Percentiles rank a stretch among this genome's conserved stretches.
These are phyloP conservation scores for Aspergillus sp. DNA, from an alignment of 2,329 filamentous ascomycete genomes.

Conservation along the genomic window DNA sequence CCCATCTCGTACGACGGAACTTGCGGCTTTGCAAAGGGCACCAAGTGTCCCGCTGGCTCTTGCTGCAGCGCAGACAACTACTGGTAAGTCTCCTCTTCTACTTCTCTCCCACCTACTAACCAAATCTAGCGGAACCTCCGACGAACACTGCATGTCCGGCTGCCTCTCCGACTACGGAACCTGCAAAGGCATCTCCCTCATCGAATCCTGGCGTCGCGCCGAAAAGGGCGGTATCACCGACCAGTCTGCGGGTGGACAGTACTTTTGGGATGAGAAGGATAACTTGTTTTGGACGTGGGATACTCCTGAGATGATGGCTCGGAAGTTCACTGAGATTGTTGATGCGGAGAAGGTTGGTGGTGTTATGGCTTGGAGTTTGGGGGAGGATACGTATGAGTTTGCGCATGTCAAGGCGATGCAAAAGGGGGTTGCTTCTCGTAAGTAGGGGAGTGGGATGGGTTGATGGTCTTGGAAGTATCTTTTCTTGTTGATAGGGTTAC, in stretches of 20 bases:
- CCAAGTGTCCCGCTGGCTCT: slow-evolving; percentile 24
- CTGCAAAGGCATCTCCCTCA: slow-evolving; percentile 46
- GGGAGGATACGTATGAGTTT: slow-evolving; percentile 55
- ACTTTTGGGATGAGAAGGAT: slow-evolving; percentile 59
- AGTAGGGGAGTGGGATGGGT: not conserved
- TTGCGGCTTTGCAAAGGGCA: slow-evolving; percentile 25
- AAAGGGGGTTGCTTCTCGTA: slow-evolving; percentile 17
- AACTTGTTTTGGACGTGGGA: slow-evolving; percentile 72
- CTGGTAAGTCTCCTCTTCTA: slow-evolving; percentile 21
- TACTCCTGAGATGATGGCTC: slow-evolving; percentile 53
- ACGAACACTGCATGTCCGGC: slow-evolving; percentile 26
- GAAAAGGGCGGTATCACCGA: slow-evolving; percentile 53
- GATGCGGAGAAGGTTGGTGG: slow-evolving; percentile 57
- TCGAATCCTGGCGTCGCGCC: slow-evolving; percentile 56
- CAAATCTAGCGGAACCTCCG: slow-evolving; percentile 24
- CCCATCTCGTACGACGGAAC: slow-evolving; percentile 21
- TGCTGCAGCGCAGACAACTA: slow-evolving; percentile 35
- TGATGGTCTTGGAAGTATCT: not conserved
- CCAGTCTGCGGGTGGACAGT: slow-evolving; percentile 56
- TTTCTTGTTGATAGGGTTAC: not conserved
- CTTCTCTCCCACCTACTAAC: not conserved
- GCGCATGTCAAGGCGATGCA: slow-evolving; percentile 42
- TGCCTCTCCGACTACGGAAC: slow-evolving; percentile 36
- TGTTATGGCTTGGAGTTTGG: slow-evolving; percentile 71
- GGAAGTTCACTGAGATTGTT: slow-evolving; percentile 61